A percentile compares a stretch with the other conserved stretches of the same genome.
Evolutionary conservation across 2,329 filamentous ascomycete species (phyloP).

Genomic region (Microdochium nivale): DNA sequence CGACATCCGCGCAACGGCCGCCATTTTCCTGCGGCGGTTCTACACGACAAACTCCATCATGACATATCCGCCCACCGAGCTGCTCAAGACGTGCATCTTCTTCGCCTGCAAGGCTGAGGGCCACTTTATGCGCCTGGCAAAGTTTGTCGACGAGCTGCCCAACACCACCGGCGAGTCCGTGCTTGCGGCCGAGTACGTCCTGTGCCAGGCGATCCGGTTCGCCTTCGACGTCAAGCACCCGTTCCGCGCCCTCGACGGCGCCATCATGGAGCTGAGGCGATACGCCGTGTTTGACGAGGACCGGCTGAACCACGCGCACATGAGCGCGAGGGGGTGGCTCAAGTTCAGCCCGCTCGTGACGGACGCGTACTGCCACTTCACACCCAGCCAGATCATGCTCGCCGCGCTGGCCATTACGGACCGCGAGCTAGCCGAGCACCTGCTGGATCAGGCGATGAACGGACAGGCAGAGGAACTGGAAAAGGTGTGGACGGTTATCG

Average conservation of each 20-base stretch:
- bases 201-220: slow-evolving; percentile 88
- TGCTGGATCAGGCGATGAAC: slow-evolving; percentile 33
- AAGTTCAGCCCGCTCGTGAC: slow-evolving; percentile 78
- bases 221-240: slow-evolving; percentile 91
- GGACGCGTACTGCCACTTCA: slow-evolving; percentile 95
- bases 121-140: slow-evolving; percentile 56
- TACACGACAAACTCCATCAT: slow-evolving; percentile 93
- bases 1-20: slow-evolving; percentile 61
- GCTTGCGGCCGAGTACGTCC: slow-evolving; percentile 82
- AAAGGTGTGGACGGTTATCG: slow-evolving; percentile 40
- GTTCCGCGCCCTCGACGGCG: slow-evolving; percentile 78
- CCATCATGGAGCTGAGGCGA: slow-evolving; percentile 71
- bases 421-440: slow-evolving; percentile 43
- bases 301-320: slow-evolving; percentile 55
- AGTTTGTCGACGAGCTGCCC: slow-evolving; percentile 62
- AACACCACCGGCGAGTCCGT: slow-evolving; percentile 72
- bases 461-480: slow-evolving; percentile 21
- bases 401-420: slow-evolving; percentile 73
- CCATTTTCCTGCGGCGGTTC: slow-evolving; percentile 87
- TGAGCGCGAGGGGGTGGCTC: slow-evolving; percentile 62
- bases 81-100: slow-evolving; percentile 85
- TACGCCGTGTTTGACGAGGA: slow-evolving; percentile 52
- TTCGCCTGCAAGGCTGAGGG: slow-evolving; percentile 91
- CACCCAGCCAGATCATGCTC: slow-evolving; percentile 89
- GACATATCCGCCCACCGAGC: slow-evolving; percentile 87